These are phyloP conservation scores for Amanita pseudoporphyria DNA, from an alignment of 768 basidiomycete genomes.

Conservation along the genomic window DNA sequence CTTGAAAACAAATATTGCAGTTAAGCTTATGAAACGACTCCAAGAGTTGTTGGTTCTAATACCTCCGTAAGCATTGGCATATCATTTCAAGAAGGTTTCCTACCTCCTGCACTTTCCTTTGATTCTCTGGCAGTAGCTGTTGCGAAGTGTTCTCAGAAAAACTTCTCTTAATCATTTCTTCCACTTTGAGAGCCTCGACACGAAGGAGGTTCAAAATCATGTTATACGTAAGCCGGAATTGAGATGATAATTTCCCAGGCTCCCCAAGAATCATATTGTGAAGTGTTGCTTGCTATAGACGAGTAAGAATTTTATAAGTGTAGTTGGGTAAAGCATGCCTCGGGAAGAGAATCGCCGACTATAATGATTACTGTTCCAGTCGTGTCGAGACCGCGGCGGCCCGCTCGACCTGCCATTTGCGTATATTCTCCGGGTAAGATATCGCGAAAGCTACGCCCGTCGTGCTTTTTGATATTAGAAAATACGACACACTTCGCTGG, in stretches of 20 bases:
- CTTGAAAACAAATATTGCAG: conserved; percentile 59
- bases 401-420: conserved; percentile 98
- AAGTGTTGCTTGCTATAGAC: conserved; percentile 58
- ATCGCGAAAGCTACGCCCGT: conserved; percentile 86
- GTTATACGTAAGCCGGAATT: conserved; percentile 97
- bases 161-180: conserved; percentile 99
- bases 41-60: conserved; percentile 64
- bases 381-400: conserved; percentile 87
- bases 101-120: conserved; percentile 80
- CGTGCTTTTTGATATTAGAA: conserved; percentile 90
- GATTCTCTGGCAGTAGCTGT: conserved; percentile 84
- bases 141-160: conserved; percentile 99
- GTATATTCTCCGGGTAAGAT: conserved; percentile 92
- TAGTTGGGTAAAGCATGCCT: conserved; percentile 36
- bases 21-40: conserved; percentile 51
- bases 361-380: conserved; percentile 95
- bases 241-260: conserved; percentile 87
- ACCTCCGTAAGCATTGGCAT: background rate
- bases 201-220: conserved; percentile 97
- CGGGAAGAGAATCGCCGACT: conserved; percentile 75
- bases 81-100: background rate
- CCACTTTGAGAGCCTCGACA: conserved; percentile 91
- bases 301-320: background rate
- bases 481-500: conserved; percentile 97
- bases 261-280: conserved; percentile 90